A percentile compares a stretch with the other conserved stretches of the same genome.
Conservation (phyloP, 176 grass and related monocot species). For the Thalia dealbata region DNA sequence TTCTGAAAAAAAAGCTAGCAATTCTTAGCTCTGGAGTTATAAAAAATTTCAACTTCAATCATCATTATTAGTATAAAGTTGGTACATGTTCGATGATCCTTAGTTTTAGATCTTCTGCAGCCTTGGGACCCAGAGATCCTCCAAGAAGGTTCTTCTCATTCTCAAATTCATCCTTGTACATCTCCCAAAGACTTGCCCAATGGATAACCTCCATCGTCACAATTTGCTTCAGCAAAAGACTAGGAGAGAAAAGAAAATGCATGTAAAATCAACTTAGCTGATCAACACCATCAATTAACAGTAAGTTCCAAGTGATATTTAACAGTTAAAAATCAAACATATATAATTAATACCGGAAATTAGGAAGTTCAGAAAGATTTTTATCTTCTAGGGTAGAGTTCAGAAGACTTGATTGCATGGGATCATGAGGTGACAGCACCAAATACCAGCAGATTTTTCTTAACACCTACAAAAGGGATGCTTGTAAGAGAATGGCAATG, state of each 20-base stretch:
- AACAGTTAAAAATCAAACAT: not conserved
- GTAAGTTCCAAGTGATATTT: too few relatives aligned
- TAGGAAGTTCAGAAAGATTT: slow-evolving; percentile 82
- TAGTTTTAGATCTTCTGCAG: slow-evolving; percentile 72
- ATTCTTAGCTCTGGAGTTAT: slow-evolving; percentile 2
- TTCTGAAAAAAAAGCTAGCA: slow-evolving; percentile 40
- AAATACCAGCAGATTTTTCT: slow-evolving; percentile 96
- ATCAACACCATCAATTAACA: not conserved
- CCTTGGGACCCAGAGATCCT: slow-evolving; percentile 64
- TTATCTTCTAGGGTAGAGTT: slow-evolving; percentile 84
- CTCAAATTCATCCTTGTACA: slow-evolving; percentile 57
- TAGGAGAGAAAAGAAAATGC: slow-evolving; percentile 6
- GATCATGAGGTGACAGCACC: slow-evolving; percentile 69
- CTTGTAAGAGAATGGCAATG: not conserved
- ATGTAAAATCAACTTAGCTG: not conserved
- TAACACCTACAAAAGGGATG: slow-evolving; percentile 51
- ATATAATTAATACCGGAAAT: slow-evolving; percentile 49
- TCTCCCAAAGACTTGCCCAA: slow-evolving; percentile 77
- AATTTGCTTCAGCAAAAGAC: slow-evolving; percentile 69
- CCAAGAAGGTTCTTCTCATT: slow-evolving; percentile 79
- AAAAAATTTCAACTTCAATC: slow-evolving; percentile 1
- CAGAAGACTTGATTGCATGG: slow-evolving; percentile 93
- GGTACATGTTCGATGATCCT: slow-evolving; percentile 88
- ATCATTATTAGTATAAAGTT: not conserved
- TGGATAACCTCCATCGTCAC: slow-evolving; percentile 97